Evolutionary conservation across 495 filamentous ascomycete genomes (phyloP).

Genomic region (Xylaria sp.): DNA sequence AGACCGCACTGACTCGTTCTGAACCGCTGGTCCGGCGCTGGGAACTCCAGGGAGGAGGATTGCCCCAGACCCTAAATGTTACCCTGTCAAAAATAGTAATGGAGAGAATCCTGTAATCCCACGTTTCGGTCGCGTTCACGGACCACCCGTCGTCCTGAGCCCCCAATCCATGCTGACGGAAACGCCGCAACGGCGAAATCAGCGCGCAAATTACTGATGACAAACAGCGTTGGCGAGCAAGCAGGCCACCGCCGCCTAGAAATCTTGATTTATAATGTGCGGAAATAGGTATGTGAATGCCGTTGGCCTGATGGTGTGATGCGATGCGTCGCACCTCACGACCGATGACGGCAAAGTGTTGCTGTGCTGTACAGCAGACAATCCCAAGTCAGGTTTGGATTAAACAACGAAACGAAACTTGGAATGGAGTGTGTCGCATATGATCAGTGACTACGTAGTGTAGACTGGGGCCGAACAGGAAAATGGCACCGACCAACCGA

Average conservation of each 20-base stretch:
- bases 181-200: constrained; percentile 14
- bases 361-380: constrained; percentile 11
- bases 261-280: constrained; percentile 26
- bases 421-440: constrained; percentile 21
- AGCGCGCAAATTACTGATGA: constrained; percentile 20
- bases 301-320: constrained; percentile 17
- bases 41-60: constrained; percentile 27
- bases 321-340: constrained; percentile 18
- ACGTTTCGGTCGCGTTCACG: constrained; percentile 24
- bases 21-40: constrained; percentile 22
- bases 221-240: constrained; percentile 14
- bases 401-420: constrained; percentile 17
- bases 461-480: constrained; percentile 5
- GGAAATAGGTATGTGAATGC: constrained; percentile 12
- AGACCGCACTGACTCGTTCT: neutral
- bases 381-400: constrained; percentile 17
- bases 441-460: constrained; percentile 12
- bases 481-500: constrained; percentile 2
- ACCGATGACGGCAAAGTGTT: constrained; percentile 13
- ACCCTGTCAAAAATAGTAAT: constrained; percentile 29
- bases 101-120: constrained; percentile 26
- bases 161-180: constrained; percentile 16
- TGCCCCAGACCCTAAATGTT: constrained; percentile 18
- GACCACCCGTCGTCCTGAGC: constrained; percentile 17
- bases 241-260: neutral